Conservation (phyloP, 2,329 filamentous ascomycete genomes). For the Thielaviopsis ethacetica region DNA sequence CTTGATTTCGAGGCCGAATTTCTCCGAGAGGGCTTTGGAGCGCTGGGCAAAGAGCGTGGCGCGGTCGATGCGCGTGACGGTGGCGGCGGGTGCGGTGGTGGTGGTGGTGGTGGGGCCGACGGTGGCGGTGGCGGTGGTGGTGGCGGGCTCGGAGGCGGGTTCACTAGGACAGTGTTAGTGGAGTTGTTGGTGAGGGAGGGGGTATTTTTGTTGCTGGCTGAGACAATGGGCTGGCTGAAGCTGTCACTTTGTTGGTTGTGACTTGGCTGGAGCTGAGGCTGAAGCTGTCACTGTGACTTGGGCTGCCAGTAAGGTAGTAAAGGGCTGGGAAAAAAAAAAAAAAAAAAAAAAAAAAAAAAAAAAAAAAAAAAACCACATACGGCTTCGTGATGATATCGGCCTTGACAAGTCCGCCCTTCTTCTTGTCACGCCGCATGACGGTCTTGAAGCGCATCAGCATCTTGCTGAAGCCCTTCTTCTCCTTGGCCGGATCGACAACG, state of each 20-base stretch:
- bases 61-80: constrained; percentile 16
- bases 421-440: too few relatives aligned
- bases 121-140: neutral
- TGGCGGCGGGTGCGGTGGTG: constrained; percentile 14
- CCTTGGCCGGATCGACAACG: too few relatives aligned
- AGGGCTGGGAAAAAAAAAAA: constrained; percentile 12
- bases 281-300: too few relatives aligned
- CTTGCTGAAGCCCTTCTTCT: neutral
- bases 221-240: too few relatives aligned
- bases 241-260: too few relatives aligned
- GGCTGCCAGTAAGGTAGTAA: too few relatives aligned
- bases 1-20: constrained; percentile 39
- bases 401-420: too few relatives aligned
- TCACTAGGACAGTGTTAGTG: too few relatives aligned
- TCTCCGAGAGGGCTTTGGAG: constrained; percentile 36
- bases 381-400: neutral
- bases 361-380: neutral
- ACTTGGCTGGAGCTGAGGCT: too few relatives aligned
- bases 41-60: constrained; percentile 38
- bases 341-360: constrained; percentile 2
- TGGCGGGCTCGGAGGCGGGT: neutral
- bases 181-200: too few relatives aligned
- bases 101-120: constrained; percentile 11
- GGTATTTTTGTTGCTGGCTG: neutral
- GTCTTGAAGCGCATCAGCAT: neutral